phyloP scores from a whole-genome alignment of 2,329 filamentous ascomycete genomes.

The Fusarium ramigenum region DNA sequence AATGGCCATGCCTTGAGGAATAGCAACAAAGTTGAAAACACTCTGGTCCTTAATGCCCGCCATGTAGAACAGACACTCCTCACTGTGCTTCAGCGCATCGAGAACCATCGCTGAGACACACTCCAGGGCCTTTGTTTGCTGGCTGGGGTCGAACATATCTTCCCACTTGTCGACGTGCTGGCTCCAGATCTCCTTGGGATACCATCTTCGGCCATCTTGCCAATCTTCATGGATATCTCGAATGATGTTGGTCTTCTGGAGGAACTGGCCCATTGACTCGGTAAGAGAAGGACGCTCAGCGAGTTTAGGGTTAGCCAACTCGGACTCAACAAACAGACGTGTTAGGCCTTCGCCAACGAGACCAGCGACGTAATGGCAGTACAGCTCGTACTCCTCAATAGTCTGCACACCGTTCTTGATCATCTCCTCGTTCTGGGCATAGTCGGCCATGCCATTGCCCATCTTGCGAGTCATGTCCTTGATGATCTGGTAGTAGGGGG shows the following conservation, averaged over 20 bases:
- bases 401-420: slow-evolving; percentile 84
- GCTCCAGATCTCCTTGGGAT: slow-evolving; percentile 96
- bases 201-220: slow-evolving; percentile 88
- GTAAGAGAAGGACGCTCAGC: slow-evolving; percentile 81
- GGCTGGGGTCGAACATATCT: slow-evolving; percentile 85
- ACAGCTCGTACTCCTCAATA: slow-evolving; percentile 89
- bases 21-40: slow-evolving; percentile 98
- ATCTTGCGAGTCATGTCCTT: slow-evolving; percentile 93
- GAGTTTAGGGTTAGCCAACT: slow-evolving; percentile 86
- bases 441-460: slow-evolving; percentile 99
- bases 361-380: slow-evolving; percentile 98
- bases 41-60: slow-evolving; percentile 94
- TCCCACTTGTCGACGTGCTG: slow-evolving; percentile 92
- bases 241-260: slow-evolving; percentile 99
- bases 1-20: slow-evolving; percentile 97
- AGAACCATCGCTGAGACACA: slow-evolving; percentile 95
- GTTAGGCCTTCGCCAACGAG: slow-evolving; percentile 96
- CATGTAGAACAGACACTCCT: slow-evolving; percentile 98
- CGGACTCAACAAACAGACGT: slow-evolving; percentile 85
- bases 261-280: slow-evolving; percentile 96
- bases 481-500: slow-evolving; percentile 85
- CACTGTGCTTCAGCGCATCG: slow-evolving; percentile 84
- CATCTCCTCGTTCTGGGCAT: slow-evolving; percentile 83
- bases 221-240: slow-evolving; percentile 93
- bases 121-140: slow-evolving; percentile 80